Conservation (phyloP, 176 grass and related monocot species). For the Stipa capillata region DNA sequence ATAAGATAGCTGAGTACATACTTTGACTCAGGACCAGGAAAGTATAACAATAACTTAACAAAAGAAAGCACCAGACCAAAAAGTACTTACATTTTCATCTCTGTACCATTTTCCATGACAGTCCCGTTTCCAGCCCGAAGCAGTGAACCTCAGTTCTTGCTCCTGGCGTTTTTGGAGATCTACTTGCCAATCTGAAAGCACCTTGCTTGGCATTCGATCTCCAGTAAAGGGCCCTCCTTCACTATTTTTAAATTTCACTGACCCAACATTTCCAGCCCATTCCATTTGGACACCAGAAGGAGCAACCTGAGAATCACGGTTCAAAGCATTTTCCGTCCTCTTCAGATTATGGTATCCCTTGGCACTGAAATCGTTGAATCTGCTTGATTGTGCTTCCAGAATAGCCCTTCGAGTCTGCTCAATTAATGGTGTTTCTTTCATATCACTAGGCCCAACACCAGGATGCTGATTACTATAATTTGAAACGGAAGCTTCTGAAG, state of each 20-base stretch:
- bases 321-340: not conserved
- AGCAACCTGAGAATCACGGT: not conserved
- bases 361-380: slow-evolving; percentile 25
- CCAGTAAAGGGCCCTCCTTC: not conserved
- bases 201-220: slow-evolving; percentile 12
- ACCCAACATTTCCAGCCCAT: not conserved
- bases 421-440: slow-evolving; percentile 51
- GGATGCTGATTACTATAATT: not conserved
- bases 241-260: not conserved
- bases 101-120: slow-evolving; percentile 73
- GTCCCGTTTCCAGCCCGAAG: slow-evolving; percentile 61
- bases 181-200: slow-evolving; percentile 24
- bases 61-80: not conserved
- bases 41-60: not conserved
- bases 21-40: not conserved
- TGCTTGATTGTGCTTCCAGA: slow-evolving; percentile 52
- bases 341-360: slow-evolving; percentile 10
- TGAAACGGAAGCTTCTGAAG: slow-evolving; percentile 29
- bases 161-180: slow-evolving; percentile 23
- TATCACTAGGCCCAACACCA: not conserved
- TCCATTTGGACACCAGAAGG: not conserved
- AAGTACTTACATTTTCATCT: slow-evolving; percentile 71
- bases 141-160: slow-evolving; percentile 64
- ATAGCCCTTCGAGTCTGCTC: slow-evolving; percentile 41
- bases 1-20: not conserved